Percentiles rank a stretch among this genome's conserved stretches.
phyloP scores from a whole-genome alignment of 2,329 filamentous ascomycete genomes.

The Fusarium tuaranense region DNA sequence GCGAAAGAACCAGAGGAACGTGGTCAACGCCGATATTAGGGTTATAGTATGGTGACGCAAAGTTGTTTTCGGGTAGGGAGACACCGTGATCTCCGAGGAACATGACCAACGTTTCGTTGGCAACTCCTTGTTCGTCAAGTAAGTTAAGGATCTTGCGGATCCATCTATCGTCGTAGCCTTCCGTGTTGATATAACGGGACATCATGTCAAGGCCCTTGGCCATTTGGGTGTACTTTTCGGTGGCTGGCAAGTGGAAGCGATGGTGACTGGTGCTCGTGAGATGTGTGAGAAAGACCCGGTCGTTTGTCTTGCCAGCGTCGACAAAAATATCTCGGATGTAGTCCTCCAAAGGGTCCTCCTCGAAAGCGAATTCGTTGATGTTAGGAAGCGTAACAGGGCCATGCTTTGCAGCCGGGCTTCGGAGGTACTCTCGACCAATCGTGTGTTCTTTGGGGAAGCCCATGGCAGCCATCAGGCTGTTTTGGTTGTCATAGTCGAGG shows the following conservation, averaged over 20 bases:
- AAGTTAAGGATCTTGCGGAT: constrained; percentile 46
- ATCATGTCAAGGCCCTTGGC: constrained; percentile 45
- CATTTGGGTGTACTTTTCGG: constrained; percentile 44
- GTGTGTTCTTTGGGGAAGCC: constrained; percentile 46
- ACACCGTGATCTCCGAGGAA: constrained; percentile 50
- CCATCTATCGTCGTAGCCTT: constrained; percentile 49
- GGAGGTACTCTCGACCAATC: constrained; percentile 46
- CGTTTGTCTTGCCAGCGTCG: constrained; percentile 44
- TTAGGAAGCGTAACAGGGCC: constrained; percentile 45
- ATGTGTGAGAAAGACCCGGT: constrained; percentile 51
- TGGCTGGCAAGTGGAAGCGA: constrained; percentile 46
- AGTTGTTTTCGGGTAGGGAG: constrained; percentile 48
- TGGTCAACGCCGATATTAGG: constrained; percentile 47
- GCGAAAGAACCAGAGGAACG: constrained; percentile 48
- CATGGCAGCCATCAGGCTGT: constrained; percentile 46
- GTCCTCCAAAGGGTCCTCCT: constrained; percentile 47
- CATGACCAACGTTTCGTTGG: constrained; percentile 49
- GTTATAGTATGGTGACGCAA: constrained; percentile 48
- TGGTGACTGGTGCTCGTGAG: constrained; percentile 53
- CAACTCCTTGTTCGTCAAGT: constrained; percentile 47
- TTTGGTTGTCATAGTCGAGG: constrained; percentile 49
- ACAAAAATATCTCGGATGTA: constrained; percentile 50
- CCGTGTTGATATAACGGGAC: constrained; percentile 48
- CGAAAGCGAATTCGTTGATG: constrained; percentile 52
- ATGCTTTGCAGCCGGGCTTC: constrained; percentile 45